Evolutionary conservation across 257 asterid species (phyloP).

Genomic region (Pogostemon cablin): DNA sequence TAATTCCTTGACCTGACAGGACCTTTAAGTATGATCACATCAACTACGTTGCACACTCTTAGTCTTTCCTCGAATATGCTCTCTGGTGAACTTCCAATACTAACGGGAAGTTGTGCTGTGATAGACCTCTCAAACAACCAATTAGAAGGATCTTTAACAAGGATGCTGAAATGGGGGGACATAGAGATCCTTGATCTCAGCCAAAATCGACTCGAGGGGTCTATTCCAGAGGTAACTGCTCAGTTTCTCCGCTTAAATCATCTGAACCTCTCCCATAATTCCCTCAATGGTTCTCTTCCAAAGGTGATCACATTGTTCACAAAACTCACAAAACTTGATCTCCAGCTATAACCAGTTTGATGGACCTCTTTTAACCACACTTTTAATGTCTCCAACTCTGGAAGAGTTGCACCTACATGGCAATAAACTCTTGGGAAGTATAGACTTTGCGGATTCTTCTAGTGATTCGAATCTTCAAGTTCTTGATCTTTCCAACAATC

Average conservation of each 20-base stretch:
- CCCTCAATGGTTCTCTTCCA: constrained; percentile 65
- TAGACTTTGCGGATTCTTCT: constrained; percentile 52
- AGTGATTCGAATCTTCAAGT: constrained; percentile 53
- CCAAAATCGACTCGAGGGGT: constrained; percentile 66
- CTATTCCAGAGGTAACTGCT: constrained; percentile 75
- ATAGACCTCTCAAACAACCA: constrained; percentile 79
- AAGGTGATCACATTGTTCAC: constrained; percentile 65
- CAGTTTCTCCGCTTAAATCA: constrained; percentile 77
- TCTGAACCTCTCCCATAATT: constrained; percentile 72
- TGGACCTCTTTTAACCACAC: constrained; percentile 65
- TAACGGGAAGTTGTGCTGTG: constrained; percentile 75
- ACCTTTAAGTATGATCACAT: constrained; percentile 67
- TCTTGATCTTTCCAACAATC: constrained; percentile 78
- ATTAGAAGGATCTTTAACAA: constrained; percentile 68
- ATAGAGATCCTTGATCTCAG: constrained; percentile 83
- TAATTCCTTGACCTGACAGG: constrained; percentile 48
- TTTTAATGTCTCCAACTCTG: constrained; percentile 61
- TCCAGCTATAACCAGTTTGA: constrained; percentile 74
- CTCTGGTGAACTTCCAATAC: constrained; percentile 83
- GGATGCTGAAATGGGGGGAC: constrained; percentile 86
- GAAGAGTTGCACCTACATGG: constrained; percentile 71
- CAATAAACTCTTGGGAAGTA: constrained; percentile 62
- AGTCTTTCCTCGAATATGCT: constrained; percentile 82
- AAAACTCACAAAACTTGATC: constrained; percentile 66
- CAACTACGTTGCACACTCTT: constrained; percentile 68